Base-by-base conservation (phyloP, 345 rosid genomes). In the Turnera subulata region DNA sequence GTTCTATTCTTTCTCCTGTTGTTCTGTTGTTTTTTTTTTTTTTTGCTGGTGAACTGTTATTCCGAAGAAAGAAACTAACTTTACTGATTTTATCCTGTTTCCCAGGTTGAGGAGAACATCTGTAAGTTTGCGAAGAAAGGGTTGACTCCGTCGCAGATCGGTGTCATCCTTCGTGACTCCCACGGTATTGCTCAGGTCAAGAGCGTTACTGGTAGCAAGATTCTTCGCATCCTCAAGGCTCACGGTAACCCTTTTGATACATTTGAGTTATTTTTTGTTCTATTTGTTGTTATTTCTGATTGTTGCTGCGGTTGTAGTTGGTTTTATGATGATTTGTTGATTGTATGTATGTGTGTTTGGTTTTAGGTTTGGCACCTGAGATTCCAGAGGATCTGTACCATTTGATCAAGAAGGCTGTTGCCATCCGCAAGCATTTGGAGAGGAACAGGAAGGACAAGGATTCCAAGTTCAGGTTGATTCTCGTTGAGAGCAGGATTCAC, bases 371-470 rank as follows among this genome's bases (percentile, higher is more conserved):
- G 72, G 94, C 91, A 6, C 97, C 97, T 47, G 94, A 91, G 67
- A 88, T 91, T 10, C 96, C 96, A 0, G 97, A 88, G 73, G 94
- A 91, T 73, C 59, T 91, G 56, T 88, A 91, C 53, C 97, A 88
- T 61, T 65, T 91, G 44, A 91, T 91, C 69, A 88, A 91, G 86
- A 91, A 81, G 54, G 96, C 97, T 0, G 97, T 91, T 51, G 92
- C 97, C 10, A 85, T 91, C 54, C 70, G 94, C 46, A 88, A 91
- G 84, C 97, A 91, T 69, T 77, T 91, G 70, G 96, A 91, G 82
- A 91, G 97, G 83, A 91, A 88, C 83, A 70, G 97, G 73, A 91
- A 91, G 73, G 97, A 91, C 69, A 88, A 91, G 62, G 97, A 91
- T 39, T 91, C 97, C 58, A 84, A 88, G 59, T 91, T 91, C 45